Percentiles rank a stretch among this genome's conserved stretches.
Conservation (phyloP, 495 filamentous ascomycete genomes). For the Cercophora scortea region DNA sequence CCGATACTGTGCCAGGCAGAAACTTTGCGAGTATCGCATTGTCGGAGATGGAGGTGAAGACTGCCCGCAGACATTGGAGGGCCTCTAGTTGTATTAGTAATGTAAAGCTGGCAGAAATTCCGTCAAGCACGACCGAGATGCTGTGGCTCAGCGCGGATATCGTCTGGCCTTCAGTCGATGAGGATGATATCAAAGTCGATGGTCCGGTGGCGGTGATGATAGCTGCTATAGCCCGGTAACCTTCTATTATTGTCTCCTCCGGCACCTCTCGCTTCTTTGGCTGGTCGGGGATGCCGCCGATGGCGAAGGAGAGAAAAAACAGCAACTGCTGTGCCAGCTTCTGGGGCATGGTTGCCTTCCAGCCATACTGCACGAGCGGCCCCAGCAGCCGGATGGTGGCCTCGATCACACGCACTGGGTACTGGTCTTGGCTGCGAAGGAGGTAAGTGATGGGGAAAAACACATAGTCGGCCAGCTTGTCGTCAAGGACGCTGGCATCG, state of each 20-base stretch:
- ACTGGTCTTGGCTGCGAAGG: conserved; percentile 63
- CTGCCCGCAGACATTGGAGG: conserved; percentile 51
- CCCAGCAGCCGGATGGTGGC: conserved; percentile 62
- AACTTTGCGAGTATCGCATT: conserved; percentile 69
- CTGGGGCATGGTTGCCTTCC: conserved; percentile 57
- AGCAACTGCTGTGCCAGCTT: conserved; percentile 77
- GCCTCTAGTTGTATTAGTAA: conserved; percentile 59
- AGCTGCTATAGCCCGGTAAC: conserved; percentile 33
- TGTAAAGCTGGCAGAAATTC: conserved; percentile 50
- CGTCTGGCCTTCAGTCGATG: conserved; percentile 36
- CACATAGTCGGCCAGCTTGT: conserved; percentile 83
- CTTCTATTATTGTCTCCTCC: conserved; percentile 60
- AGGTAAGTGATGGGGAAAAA: conserved; percentile 91
- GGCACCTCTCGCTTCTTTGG: conserved; percentile 40
- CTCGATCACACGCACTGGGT: conserved; percentile 69
- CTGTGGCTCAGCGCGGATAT: conserved; percentile 81
- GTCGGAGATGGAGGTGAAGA: conserved; percentile 58
- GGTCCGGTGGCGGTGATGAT: conserved; percentile 32
- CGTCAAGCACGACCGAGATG: conserved; percentile 73
- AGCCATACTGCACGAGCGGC: conserved; percentile 67
- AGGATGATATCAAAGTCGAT: conserved; percentile 21
- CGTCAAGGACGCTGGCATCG: conserved; percentile 54
- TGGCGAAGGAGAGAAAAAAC: conserved; percentile 72
- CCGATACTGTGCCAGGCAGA: conserved; percentile 81
- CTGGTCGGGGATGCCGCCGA: conserved; percentile 58